A percentile compares a stretch with the other conserved stretches of the same genome.
phyloP scores from a whole-genome alignment of 2,329 filamentous ascomycete genomes.

The Fusarium sp. region DNA sequence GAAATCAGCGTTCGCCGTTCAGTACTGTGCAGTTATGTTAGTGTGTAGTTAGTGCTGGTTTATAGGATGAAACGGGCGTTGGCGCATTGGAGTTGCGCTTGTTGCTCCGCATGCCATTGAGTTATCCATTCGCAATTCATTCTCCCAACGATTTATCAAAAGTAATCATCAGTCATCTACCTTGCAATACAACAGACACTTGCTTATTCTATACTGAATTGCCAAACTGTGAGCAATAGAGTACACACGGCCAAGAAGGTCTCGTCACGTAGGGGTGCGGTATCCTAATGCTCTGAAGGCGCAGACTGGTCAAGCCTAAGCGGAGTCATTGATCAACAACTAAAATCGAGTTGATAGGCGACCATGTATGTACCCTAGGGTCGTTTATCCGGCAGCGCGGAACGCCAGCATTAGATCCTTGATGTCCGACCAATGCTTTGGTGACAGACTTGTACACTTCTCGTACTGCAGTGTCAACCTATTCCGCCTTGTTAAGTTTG shows the following conservation, averaged over 20 bases:
- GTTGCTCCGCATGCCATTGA: not conserved
- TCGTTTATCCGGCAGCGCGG: slow-evolving; percentile 19
- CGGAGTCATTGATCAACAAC: slow-evolving; percentile 25
- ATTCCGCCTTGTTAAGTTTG: not conserved
- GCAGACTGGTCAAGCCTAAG: not conserved
- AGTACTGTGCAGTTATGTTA: not conserved
- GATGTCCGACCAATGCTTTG: not conserved
- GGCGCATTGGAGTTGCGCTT: not conserved
- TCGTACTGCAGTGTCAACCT: not conserved
- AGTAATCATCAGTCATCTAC: not conserved
- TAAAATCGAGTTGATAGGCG: slow-evolving; percentile 8
- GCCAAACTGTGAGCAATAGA: slow-evolving; percentile 11
- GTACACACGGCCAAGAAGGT: slow-evolving; percentile 11
- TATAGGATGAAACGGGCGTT: not conserved
- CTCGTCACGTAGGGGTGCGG: slow-evolving; percentile 23
- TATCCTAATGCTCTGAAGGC: slow-evolving; percentile 12
- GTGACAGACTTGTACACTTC: not conserved
- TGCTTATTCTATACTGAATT: not conserved
- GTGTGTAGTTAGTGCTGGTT: not conserved
- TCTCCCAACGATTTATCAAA: not conserved
- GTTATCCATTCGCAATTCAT: not conserved
- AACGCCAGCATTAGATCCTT: slow-evolving; percentile 5
- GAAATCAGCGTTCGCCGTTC: slow-evolving; percentile 21
- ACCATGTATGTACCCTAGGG: slow-evolving; percentile 9
- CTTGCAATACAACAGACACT: not conserved